These are phyloP conservation scores for Alternaria viburni DNA, from an alignment of 2,329 filamentous ascomycete species.

Conservation along the genomic window DNA sequence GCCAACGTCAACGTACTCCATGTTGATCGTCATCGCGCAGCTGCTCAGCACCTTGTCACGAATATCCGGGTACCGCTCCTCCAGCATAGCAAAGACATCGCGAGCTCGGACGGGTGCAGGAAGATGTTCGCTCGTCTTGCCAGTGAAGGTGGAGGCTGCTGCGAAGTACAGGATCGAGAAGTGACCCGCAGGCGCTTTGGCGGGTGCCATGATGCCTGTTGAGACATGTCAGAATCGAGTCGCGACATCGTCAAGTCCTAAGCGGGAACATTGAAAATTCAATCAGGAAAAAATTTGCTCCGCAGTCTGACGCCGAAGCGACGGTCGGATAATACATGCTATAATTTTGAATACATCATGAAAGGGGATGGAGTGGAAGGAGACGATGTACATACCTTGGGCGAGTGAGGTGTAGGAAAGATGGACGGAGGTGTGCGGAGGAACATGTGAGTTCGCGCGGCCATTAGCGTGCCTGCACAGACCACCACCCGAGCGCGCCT, in stretches of 20 bases:
- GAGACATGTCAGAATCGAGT: slow-evolving; percentile 19
- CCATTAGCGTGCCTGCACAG: slow-evolving; percentile 22
- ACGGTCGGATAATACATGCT: slow-evolving; percentile 59
- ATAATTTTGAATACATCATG: slow-evolving; percentile 50
- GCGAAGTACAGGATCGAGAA: slow-evolving; percentile 87
- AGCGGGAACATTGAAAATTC: slow-evolving; percentile 8
- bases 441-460: slow-evolving; percentile 27
- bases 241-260: neutral
- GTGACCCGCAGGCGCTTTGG: slow-evolving; percentile 64
- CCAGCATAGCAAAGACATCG: slow-evolving; percentile 70
- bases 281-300: slow-evolving; percentile 43
- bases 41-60: slow-evolving; percentile 70
- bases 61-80: slow-evolving; percentile 74
- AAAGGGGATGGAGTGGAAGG: neutral
- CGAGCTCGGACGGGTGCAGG: slow-evolving; percentile 69
- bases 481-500: slow-evolving; percentile 20
- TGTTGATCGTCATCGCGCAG: slow-evolving; percentile 79
- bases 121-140: slow-evolving; percentile 69
- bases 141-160: slow-evolving; percentile 72
- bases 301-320: slow-evolving; percentile 39
- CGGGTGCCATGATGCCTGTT: slow-evolving; percentile 42
- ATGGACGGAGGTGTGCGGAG: slow-evolving; percentile 11
- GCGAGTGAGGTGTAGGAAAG: slow-evolving; percentile 13
- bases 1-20: slow-evolving; percentile 79
- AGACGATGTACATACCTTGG: slow-evolving; percentile 26